A percentile compares a stretch with the other conserved stretches of the same genome.
Conservation (phyloP, 352 stramenopile species). For the Globisporangium acanthophoron region DNA sequence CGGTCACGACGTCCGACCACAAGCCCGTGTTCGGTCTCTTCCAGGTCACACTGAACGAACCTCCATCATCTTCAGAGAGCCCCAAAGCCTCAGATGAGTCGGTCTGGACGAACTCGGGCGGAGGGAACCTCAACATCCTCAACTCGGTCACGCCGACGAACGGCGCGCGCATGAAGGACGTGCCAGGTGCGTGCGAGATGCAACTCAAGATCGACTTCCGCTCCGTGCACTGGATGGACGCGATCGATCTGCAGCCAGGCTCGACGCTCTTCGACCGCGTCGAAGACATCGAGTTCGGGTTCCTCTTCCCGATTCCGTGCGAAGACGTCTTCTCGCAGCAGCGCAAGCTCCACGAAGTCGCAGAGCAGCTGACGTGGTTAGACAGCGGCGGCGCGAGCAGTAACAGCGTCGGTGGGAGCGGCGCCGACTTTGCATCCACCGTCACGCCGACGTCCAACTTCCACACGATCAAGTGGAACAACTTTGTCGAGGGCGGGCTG, state of each 20-base stretch:
- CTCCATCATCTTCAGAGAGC: conserved; percentile 9
- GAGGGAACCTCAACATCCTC: conserved; percentile 39
- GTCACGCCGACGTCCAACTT: conserved; percentile 68
- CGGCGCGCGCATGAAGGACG: conserved; percentile 58
- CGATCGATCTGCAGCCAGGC: conserved; percentile 26
- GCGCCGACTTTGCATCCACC: conserved; percentile 33
- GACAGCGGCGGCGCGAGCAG: conserved; percentile 8
- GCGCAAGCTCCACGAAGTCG: conserved; percentile 73
- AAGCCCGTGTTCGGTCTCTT: conserved; percentile 75
- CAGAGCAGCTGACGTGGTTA: conserved; percentile 64
- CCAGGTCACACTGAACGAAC: conserved; percentile 29
- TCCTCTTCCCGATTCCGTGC: conserved; percentile 73
- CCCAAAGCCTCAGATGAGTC: conserved; percentile 7
- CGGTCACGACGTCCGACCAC: conserved; percentile 73
- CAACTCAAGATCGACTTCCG: conserved; percentile 61
- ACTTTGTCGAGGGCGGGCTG: conserved; percentile 62
- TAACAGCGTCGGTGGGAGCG: conserved; percentile 2
- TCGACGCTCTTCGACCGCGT: conserved; percentile 52
- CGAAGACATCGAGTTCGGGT: conserved; percentile 63
- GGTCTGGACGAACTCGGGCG: conserved; percentile 38
- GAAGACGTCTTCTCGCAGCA: conserved; percentile 79
- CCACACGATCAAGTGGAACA: conserved; percentile 61
- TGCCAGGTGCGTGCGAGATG: conserved; percentile 50
- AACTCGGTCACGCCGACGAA: conserved; percentile 14
- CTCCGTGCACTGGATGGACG: conserved; percentile 67